Evolutionary conservation across 768 basidiomycete species (phyloP).

Genomic region (Leucosporidium yakuticum): DNA sequence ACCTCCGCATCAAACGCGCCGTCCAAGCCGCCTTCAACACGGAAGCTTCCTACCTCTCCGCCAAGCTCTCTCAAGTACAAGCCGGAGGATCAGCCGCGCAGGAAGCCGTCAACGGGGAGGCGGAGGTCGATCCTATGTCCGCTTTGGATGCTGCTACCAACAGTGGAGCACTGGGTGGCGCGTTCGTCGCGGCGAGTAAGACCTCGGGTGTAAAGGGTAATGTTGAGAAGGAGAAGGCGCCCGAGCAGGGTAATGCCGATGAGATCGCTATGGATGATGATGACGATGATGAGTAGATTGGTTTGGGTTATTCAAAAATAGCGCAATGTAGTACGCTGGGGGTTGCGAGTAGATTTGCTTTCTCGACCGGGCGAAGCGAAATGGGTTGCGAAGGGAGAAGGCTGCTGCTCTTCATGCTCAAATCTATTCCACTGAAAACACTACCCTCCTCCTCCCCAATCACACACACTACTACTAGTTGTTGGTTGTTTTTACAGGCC

Average conservation of each 20-base stretch:
- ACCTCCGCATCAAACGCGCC: conserved; percentile 91
- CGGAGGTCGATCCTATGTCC: conserved; percentile 32
- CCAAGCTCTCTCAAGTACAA: conserved; percentile 21
- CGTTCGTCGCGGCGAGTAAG: conserved; percentile 55
- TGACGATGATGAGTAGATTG: conserved; percentile 25
- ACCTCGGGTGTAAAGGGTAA: conserved; percentile 5
- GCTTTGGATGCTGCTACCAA: conserved; percentile 29
- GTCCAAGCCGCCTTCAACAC: conserved; percentile 99
- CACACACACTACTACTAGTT: background rate
- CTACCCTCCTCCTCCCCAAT: background rate
- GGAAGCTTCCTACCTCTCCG: conserved; percentile 58
- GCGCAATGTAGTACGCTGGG: background rate
- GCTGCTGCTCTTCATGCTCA: background rate
- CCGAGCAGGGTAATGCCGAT: conserved; percentile 57
- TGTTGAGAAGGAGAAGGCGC: conserved; percentile 15
- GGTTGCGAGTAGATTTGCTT: background rate
- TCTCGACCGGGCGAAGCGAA: background rate
- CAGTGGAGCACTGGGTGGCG: conserved; percentile 48
- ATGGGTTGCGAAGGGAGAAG: background rate
- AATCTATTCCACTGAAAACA: background rate
- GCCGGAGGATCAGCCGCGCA: conserved; percentile 13
- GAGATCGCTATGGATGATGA: conserved; percentile 86
- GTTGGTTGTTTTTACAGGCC: background rate
- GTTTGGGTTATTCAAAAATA: background rate
- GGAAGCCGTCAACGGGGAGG: conserved; percentile 16